Evolutionary conservation across 768 basidiomycete species (phyloP).

Genomic region (Pulveroboletus sp.): DNA sequence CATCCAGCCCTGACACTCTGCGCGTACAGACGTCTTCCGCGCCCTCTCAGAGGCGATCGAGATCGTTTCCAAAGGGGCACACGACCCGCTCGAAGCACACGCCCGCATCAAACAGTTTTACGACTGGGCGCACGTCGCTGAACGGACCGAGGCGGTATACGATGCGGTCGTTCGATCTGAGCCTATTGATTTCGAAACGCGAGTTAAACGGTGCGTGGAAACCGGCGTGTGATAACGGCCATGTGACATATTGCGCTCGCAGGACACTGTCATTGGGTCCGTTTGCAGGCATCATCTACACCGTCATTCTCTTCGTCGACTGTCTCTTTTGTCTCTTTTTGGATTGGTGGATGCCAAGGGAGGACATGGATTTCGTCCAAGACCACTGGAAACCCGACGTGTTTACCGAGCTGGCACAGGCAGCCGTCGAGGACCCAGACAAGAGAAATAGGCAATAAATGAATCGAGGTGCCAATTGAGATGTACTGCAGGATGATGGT

Average conservation of each 20-base stretch:
- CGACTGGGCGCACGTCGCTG: conserved; percentile 78
- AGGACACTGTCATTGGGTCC: conserved; percentile 78
- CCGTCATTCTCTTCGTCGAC: conserved; percentile 84
- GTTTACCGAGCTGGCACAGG: conserved; percentile 17
- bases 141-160: conserved; percentile 84
- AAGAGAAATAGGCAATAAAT: conserved; percentile 18
- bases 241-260: background rate
- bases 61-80: conserved; percentile 61
- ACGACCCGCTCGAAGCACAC: conserved; percentile 77
- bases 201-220: conserved; percentile 71
- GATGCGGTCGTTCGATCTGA: conserved; percentile 56
- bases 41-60: conserved; percentile 80
- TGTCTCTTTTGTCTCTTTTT: conserved; percentile 84
- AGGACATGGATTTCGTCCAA: conserved; percentile 72
- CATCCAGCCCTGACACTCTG: background rate
- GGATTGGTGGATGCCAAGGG: conserved; percentile 80
- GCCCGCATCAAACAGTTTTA: conserved; percentile 80
- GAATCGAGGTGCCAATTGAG: conserved; percentile 2
- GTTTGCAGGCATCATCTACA: conserved; percentile 84
- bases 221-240: no score
- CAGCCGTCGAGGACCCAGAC: background rate
- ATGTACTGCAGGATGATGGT: conserved; percentile 8
- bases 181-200: conserved; percentile 70
- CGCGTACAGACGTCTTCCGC: conserved; percentile 84
- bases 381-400: conserved; percentile 53